phyloP scores from a whole-genome alignment of 441 rosid genomes.

The Aquilaria agallochum region DNA sequence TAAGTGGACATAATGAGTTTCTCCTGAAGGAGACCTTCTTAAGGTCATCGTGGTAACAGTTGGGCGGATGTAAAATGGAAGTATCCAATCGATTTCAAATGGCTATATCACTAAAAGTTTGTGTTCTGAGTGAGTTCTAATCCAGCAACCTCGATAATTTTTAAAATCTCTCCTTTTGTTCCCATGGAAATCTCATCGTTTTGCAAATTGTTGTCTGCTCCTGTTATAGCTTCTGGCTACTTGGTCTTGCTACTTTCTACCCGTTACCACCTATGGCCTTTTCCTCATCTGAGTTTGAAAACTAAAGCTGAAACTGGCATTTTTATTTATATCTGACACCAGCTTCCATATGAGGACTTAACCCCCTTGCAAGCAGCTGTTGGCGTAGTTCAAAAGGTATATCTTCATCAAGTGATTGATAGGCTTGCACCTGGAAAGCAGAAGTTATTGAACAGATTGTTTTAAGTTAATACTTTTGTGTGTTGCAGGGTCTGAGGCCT shows the following conservation, averaged over 20 bases:
- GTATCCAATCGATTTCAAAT: background rate
- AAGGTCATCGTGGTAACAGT: too few species aligned
- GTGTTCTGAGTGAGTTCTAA: too few species aligned
- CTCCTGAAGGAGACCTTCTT: background rate
- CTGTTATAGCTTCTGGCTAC: background rate
- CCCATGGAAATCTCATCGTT: too few species aligned
- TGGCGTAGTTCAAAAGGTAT: constrained; percentile 68
- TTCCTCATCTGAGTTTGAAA: too few species aligned
- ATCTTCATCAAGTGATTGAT: background rate
- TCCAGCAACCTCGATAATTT: too few species aligned
- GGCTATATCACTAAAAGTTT: too few species aligned
- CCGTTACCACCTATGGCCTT: too few species aligned
- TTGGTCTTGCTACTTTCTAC: too few species aligned
- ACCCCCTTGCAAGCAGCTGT: constrained; percentile 72
- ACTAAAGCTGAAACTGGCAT: background rate
- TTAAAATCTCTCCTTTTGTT: too few species aligned
- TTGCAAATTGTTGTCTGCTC: background rate
- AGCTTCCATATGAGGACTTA: constrained; percentile 63
- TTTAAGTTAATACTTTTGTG: background rate
- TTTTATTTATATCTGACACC: constrained; percentile 16
- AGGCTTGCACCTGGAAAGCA: background rate
- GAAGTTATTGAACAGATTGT: constrained; percentile 3
- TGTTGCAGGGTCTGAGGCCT: constrained; percentile 63
- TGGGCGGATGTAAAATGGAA: background rate
- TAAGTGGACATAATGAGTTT: background rate